A percentile compares a stretch with the other conserved stretches of the same genome.
These are phyloP conservation scores for Podila horticola DNA, from an alignment of 192 early-diverging fungal species.

Conservation along the genomic window DNA sequence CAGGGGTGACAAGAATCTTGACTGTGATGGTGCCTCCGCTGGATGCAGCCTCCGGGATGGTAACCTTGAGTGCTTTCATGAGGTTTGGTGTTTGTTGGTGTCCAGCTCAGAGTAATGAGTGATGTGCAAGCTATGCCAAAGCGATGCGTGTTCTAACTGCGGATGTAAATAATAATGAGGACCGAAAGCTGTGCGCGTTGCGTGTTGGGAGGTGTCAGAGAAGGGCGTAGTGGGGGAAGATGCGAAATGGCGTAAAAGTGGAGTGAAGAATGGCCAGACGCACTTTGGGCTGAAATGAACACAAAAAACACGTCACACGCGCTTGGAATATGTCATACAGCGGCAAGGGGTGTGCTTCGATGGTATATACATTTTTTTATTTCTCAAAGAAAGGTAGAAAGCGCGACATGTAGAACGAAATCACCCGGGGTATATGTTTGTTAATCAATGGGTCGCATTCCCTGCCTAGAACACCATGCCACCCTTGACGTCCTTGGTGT, in stretches of 20 bases:
- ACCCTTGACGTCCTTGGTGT: neutral
- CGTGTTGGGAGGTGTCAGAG: no score
- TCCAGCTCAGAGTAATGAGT: neutral
- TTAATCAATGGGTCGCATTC: neutral
- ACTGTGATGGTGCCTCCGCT: constrained; percentile 63
- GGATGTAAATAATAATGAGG: neutral
- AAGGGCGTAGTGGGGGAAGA: no score
- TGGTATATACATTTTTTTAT: no score
- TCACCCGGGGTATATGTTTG: neutral
- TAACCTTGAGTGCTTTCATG: constrained; percentile 33
- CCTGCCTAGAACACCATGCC: neutral
- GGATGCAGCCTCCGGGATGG: constrained; percentile 63
- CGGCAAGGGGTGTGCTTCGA: no score
- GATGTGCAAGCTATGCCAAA: neutral
- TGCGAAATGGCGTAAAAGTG: no score
- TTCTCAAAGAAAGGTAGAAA: no score
- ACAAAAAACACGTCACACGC: no score
- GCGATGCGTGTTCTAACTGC: neutral
- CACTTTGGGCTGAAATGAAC: no score
- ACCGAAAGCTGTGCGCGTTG: no score
- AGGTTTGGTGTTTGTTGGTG: neutral
- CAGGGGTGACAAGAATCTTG: constrained; percentile 55
- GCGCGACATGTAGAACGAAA: no score
- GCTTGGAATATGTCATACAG: no score
- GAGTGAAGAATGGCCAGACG: no score